Percentiles rank a stretch among this genome's conserved stretches.
These are phyloP conservation scores for Quercus berberidifolia DNA, from an alignment of 306 rosid genomes.

Conservation along the genomic window DNA sequence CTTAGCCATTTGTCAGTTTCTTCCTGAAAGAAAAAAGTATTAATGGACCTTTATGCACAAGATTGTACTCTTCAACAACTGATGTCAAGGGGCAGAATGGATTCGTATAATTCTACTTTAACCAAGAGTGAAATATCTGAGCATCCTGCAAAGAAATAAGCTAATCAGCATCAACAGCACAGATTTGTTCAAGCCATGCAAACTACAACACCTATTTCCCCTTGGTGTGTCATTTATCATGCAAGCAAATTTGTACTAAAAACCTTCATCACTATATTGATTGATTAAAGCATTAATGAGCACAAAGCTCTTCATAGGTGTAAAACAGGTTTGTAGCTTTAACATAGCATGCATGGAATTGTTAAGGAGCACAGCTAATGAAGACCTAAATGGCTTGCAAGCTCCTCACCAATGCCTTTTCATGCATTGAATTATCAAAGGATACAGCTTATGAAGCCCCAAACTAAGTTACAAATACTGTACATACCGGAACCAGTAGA, in stretches of 20 bases:
- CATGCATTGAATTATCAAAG: not conserved
- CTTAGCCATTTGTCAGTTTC: not conserved
- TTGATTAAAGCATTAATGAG: not conserved
- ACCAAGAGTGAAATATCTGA: slow-evolving; percentile 13
- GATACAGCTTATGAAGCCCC: not conserved
- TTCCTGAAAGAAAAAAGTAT: not conserved
- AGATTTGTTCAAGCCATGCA: slow-evolving; percentile 3
- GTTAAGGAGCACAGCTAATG: not conserved
- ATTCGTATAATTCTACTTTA: slow-evolving; percentile 3
- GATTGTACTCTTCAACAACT: not conserved
- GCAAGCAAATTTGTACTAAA: not conserved
- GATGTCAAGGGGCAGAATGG: not conserved
- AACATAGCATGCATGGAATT: not conserved
- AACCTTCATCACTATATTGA: not conserved
- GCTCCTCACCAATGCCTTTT: not conserved
- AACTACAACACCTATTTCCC: not conserved
- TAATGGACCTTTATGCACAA: not conserved
- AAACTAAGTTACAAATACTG: not conserved
- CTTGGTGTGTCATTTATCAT: not conserved
- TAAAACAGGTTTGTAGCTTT: not conserved
- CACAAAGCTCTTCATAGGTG: not conserved
- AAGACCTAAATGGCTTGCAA: not conserved
- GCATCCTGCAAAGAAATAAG: slow-evolving; percentile 32
- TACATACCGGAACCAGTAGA: too few species aligned
- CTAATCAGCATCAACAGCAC: slow-evolving; percentile 1